phyloP scores from a whole-genome alignment of 805 yeast genomes.

The Komagataella phaffii region DNA sequence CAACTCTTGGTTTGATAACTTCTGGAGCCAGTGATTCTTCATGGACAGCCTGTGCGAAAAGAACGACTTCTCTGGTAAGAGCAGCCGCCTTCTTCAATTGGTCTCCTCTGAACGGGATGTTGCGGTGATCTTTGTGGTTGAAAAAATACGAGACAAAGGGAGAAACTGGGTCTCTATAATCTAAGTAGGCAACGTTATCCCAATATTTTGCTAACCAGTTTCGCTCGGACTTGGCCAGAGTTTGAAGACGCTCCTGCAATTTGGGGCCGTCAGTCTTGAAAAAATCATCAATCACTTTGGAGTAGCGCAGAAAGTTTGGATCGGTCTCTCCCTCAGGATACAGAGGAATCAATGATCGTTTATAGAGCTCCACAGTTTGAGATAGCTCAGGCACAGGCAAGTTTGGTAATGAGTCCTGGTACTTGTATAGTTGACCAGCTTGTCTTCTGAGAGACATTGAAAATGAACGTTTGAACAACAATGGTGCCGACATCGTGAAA shows the following conservation, averaged over 20 bases:
- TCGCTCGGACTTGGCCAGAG: conserved; percentile 39
- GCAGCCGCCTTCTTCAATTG: conserved; percentile 69
- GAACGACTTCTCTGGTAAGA: conserved; percentile 49
- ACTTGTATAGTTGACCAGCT: conserved; percentile 52
- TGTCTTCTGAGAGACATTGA: background rate
- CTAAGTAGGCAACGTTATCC: conserved; percentile 88
- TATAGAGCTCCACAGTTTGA: conserved; percentile 56
- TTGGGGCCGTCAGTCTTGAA: conserved; percentile 49
- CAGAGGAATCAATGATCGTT: conserved; percentile 62
- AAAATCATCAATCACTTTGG: conserved; percentile 55
- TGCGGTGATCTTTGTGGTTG: conserved; percentile 57
- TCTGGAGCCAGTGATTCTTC: conserved; percentile 72
- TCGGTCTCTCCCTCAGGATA: conserved; percentile 36
- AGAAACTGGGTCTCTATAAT: conserved; percentile 86
- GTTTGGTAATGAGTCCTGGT: conserved; percentile 63
- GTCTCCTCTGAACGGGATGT: conserved; percentile 38
- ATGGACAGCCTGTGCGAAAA: conserved; percentile 56
- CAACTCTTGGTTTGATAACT: conserved; percentile 36
- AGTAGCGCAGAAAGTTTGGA: conserved; percentile 20
- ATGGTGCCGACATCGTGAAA: background rate
- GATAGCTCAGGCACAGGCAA: conserved; percentile 80
- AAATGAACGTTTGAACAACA: background rate
- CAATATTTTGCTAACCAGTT: conserved; percentile 90
- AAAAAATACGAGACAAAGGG: conserved; percentile 90
- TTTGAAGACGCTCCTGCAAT: conserved; percentile 52